Conservation (phyloP, 495 filamentous ascomycete genomes). For the Paragyromitra xinjiangensis region DNA sequence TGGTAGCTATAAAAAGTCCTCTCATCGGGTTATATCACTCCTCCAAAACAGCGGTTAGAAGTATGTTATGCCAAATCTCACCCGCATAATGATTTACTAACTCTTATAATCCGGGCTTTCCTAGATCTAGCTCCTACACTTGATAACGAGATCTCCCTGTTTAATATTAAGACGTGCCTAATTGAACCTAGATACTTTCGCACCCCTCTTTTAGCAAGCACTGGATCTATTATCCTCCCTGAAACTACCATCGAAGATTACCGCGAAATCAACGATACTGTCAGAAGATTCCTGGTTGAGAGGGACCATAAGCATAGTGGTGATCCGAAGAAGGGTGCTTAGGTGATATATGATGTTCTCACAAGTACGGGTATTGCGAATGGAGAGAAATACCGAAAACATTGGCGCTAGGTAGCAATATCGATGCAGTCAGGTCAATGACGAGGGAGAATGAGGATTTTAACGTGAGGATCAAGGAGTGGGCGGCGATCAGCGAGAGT, state of each 20-base stretch:
- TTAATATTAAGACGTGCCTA: constrained; percentile 62
- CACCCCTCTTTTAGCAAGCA: constrained; percentile 58
- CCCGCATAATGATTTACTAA: background rate
- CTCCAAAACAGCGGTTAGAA: constrained; percentile 66
- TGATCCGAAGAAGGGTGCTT: constrained; percentile 58
- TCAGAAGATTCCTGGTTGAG: constrained; percentile 27
- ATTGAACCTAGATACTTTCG: constrained; percentile 66
- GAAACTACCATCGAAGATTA: constrained; percentile 52
- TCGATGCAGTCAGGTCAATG: constrained; percentile 58
- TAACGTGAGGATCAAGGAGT: constrained; percentile 57
- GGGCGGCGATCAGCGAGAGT: constrained; percentile 56
- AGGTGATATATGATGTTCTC: constrained; percentile 60
- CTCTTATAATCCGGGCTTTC: background rate
- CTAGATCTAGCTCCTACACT: constrained; percentile 62
- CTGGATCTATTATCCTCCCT: constrained; percentile 35
- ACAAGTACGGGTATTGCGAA: constrained; percentile 55
- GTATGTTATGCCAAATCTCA: constrained; percentile 37
- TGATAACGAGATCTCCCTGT: constrained; percentile 62
- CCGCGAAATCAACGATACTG: constrained; percentile 35
- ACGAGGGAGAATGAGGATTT: constrained; percentile 58
- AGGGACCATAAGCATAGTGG: constrained; percentile 58
- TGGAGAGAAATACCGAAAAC: constrained; percentile 55
- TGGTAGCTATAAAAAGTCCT: constrained; percentile 60
- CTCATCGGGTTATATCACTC: constrained; percentile 63
- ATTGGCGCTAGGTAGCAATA: constrained; percentile 57